Base-by-base conservation (phyloP, 2,329 filamentous ascomycete species). In the Neonectria neomacrospora region DNA sequence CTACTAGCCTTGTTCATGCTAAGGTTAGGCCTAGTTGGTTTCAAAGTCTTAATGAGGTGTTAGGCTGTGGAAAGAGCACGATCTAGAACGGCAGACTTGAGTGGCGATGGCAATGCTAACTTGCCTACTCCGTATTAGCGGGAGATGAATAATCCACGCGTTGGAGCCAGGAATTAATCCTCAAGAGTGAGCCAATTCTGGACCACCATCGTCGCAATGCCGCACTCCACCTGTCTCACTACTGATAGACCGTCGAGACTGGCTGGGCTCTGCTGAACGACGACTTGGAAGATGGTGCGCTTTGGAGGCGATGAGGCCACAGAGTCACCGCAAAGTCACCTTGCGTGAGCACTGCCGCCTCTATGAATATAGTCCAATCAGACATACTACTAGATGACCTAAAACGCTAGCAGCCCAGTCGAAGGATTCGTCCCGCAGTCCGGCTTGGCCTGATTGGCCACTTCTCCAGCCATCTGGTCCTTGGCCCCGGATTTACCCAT, bases 291-390 rank as follows among this genome's bases (percentile, higher is more conserved):
- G 52, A 44, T 34, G 14, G 45, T 54, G 47, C 26, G 23, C 42
- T 28, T 28, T 44, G 28, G 18, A 48, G 37, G 22, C 51, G 26
- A 41, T 28, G n/a, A 50, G 54, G n/a, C 45, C 30, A 39, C 20
- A 44, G 37, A 44, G 26, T 32, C 45, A 26, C n/a, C 41, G 18
- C 30, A 51, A 34, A 58, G 26, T 41, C 34, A 26, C 23, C 54
- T 53, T 48, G 30, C 42, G 34, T 58, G 58, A 65, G 54, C 64
- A 59, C 51, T 39, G 57, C 58, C 44, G 23, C 51, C 61, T 57
- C 63, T 59, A 64, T 66, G 37, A 64, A 57, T 54, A 50, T 42
- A 34, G 34, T 52, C 69, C 67, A 71, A 71, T 70, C 18, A 30
- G 32, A 47, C n/a, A 14, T 7, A 5, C n/a, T 28, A 22, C 48